A percentile compares a stretch with the other conserved stretches of the same genome.
Conservation (phyloP, 352 stramenopile genomes). For the Phytophthora pisi region DNA sequence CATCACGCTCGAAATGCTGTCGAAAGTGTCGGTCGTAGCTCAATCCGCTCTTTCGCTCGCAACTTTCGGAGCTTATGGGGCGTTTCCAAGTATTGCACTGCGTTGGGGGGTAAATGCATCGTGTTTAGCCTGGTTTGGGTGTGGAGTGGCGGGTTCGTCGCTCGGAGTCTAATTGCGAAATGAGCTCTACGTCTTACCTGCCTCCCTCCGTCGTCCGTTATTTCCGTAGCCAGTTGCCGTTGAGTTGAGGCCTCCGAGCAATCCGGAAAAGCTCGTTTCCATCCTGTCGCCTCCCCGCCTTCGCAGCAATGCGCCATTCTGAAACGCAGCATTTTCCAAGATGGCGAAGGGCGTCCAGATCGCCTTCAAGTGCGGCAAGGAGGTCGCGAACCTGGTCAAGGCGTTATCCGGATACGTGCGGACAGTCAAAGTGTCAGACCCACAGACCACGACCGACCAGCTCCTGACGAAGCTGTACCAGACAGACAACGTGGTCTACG, state of each 20-base stretch:
- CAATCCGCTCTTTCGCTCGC: constrained; percentile 47
- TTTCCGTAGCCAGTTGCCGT: no score
- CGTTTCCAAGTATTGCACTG: constrained; percentile 1
- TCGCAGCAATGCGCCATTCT: no score
- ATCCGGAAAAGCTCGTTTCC: no score
- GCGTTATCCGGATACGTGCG: constrained; percentile 44
- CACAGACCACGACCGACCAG: constrained; percentile 45
- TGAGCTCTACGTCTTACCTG: no score
- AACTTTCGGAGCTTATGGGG: constrained; percentile 53
- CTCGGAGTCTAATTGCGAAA: no score
- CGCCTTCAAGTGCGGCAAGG: constrained; percentile 48
- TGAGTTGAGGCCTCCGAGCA: no score
- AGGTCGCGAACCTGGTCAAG: constrained; percentile 43
- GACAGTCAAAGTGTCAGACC: constrained; percentile 36
- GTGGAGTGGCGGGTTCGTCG: no score
- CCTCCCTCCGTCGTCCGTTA: no score
- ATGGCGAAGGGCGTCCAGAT: constrained; percentile 47
- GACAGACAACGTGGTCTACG: constrained; percentile 49
- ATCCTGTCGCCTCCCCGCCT: no score
- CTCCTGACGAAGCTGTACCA: constrained; percentile 35
- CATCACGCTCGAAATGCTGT: constrained; percentile 42
- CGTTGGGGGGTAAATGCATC: no score
- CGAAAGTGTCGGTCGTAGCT: constrained; percentile 48
- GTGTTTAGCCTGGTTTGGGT: no score
- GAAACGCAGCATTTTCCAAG: constrained; percentile 13